Percentiles rank a stretch among this genome's conserved stretches.
These are phyloP conservation scores for Fusarium globosum DNA, from an alignment of 2,329 filamentous ascomycete genomes.

Conservation along the genomic window DNA sequence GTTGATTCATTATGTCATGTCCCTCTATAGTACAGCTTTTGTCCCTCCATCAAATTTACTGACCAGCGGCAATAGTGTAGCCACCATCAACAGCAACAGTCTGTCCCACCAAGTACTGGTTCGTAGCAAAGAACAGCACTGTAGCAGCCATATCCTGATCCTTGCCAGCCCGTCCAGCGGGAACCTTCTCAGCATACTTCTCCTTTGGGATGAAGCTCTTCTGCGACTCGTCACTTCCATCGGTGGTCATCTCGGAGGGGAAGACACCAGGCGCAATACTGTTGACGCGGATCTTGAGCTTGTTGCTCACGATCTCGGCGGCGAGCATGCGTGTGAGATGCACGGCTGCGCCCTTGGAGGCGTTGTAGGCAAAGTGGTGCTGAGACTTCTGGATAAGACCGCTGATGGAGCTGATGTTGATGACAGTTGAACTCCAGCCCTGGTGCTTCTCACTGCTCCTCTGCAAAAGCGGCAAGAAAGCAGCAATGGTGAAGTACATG, in stretches of 20 bases:
- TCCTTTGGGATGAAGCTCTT: conserved; percentile 70
- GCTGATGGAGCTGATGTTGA: conserved; percentile 76
- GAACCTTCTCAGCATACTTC: conserved; percentile 69
- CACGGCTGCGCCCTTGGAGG: conserved; percentile 71
- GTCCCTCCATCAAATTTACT: background rate
- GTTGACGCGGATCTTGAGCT: conserved; percentile 74
- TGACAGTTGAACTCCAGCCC: conserved; percentile 68
- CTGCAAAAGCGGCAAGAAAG: conserved; percentile 71
- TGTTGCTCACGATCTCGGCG: conserved; percentile 66
- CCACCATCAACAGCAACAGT: conserved; percentile 58
- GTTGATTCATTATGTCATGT: conserved; percentile 4
- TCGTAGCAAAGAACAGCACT: conserved; percentile 65
- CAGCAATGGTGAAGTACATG: conserved; percentile 72
- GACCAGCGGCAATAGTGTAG: conserved; percentile 53
- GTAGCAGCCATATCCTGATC: conserved; percentile 77
- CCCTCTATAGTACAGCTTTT: background rate
- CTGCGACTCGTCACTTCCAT: conserved; percentile 57
- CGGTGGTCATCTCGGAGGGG: conserved; percentile 78
- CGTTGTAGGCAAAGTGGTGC: conserved; percentile 74
- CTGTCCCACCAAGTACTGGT: conserved; percentile 59
- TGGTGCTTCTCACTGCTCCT: conserved; percentile 55
- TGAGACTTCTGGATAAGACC: conserved; percentile 71
- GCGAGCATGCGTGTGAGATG: conserved; percentile 74
- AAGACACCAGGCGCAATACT: conserved; percentile 78
- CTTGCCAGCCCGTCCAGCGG: conserved; percentile 73